Conservation (phyloP, 176 grass and related monocot species). For the Thalia dealbata region DNA sequence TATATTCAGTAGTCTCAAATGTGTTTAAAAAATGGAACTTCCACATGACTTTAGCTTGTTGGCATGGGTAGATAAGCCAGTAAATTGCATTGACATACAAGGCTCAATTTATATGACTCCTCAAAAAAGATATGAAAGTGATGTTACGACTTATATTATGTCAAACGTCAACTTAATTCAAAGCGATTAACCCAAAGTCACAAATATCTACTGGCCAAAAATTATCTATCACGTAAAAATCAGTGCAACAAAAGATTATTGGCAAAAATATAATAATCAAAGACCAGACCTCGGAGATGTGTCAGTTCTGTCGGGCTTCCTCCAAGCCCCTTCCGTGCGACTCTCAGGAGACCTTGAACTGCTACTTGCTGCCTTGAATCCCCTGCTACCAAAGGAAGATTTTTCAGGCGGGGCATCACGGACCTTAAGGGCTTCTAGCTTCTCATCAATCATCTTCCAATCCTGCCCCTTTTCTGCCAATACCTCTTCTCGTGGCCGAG, state of each 20-base stretch:
- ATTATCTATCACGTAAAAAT: neutral
- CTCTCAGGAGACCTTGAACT: slow-evolving; percentile 15
- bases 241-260: neutral
- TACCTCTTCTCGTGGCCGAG: slow-evolving; percentile 17
- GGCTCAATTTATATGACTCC: neutral
- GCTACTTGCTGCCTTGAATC: slow-evolving; percentile 25
- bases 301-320: slow-evolving; percentile 29
- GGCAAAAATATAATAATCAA: neutral
- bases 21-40: too few relatives aligned
- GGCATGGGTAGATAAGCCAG: neutral
- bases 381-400: slow-evolving; percentile 29
- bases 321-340: slow-evolving; percentile 33
- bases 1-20: too few relatives aligned
- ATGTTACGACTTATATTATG: too few relatives aligned
- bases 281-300: slow-evolving; percentile 7
- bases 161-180: too few relatives aligned
- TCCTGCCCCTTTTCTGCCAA: slow-evolving; percentile 12
- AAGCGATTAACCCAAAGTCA: too few relatives aligned
- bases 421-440: slow-evolving; percentile 49
- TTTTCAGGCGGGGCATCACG: slow-evolving; percentile 22
- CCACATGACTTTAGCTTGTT: neutral
- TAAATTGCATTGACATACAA: neutral
- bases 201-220: neutral
- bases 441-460: slow-evolving; percentile 15
- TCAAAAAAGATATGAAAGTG: neutral